Evolutionary conservation across 805 yeast genomes (phyloP).

Genomic region (Starmerella sirachaensis): DNA sequence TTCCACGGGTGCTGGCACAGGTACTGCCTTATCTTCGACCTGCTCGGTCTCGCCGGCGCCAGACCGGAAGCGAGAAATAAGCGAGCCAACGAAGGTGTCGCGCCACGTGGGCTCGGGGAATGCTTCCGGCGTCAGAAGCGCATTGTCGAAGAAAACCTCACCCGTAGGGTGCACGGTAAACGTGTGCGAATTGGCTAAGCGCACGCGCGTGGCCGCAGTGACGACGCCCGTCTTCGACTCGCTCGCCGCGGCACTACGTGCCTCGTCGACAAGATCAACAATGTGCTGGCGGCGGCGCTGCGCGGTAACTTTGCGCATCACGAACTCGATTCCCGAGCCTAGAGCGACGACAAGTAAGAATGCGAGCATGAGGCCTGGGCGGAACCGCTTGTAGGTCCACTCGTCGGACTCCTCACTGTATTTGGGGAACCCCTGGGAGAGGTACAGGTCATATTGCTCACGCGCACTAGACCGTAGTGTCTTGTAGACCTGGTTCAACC

Average conservation of each 20-base stretch:
- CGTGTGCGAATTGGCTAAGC: conserved; percentile 22
- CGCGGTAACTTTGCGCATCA: conserved; percentile 42
- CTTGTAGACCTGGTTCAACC: conserved; percentile 64
- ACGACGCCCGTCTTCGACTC: conserved; percentile 21
- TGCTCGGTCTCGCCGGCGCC: background rate
- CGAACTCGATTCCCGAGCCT: conserved; percentile 46
- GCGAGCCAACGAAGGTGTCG: conserved; percentile 26
- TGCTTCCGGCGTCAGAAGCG: conserved; percentile 24
- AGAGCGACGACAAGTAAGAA: conserved; percentile 40
- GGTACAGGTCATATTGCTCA: conserved; percentile 73
- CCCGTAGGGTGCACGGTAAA: conserved; percentile 30
- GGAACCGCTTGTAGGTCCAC: conserved; percentile 49
- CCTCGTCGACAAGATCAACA: conserved; percentile 26
- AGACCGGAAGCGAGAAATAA: conserved; percentile 11
- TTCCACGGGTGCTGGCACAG: conserved; percentile 16
- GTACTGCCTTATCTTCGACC: background rate
- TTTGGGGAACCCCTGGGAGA: conserved; percentile 72
- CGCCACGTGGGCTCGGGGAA: conserved; percentile 27
- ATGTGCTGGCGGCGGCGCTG: conserved; percentile 48
- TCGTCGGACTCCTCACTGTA: conserved; percentile 49
- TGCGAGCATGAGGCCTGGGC: conserved; percentile 51
- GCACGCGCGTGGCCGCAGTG: conserved; percentile 23
- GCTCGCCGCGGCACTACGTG: conserved; percentile 25
- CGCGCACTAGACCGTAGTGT: conserved; percentile 50
- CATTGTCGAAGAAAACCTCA: conserved; percentile 25